Percentiles rank a stretch among this genome's conserved stretches.
phyloP scores from a whole-genome alignment of 768 basidiomycete species.

The Tricholoma matsutake region DNA sequence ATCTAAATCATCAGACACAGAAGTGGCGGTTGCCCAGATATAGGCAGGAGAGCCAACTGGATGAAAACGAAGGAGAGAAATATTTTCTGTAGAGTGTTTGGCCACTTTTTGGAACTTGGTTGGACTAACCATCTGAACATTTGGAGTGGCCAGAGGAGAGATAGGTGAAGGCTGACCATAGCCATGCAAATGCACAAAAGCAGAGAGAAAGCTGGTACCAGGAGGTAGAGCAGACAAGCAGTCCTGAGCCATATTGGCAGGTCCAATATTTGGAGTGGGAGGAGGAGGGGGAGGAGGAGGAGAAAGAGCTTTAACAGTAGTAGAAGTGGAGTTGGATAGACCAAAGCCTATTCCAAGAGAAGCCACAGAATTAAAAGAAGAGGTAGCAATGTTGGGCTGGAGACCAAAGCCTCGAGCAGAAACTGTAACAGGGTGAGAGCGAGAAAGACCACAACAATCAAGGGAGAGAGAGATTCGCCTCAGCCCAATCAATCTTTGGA shows the following conservation, averaged over 20 bases:
- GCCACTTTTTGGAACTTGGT: slow-evolving; percentile 7
- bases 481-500: slow-evolving; percentile 32
- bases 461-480: slow-evolving; percentile 20
- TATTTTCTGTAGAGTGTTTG: neutral
- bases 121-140: neutral
- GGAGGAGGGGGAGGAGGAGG: no score
- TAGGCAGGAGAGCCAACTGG: neutral
- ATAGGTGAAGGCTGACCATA: slow-evolving; percentile 2
- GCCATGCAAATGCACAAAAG: neutral
- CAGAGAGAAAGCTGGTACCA: neutral
- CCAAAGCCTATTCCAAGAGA: slow-evolving; percentile 27
- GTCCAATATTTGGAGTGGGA: no score
- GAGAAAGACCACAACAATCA: slow-evolving; percentile 19
- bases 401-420: slow-evolving; percentile 26
- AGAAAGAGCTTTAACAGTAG: no score
- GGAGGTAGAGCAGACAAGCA: no score
- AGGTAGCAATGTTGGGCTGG: slow-evolving; percentile 6
- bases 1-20: neutral
- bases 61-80: neutral
- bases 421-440: slow-evolving; percentile 8
- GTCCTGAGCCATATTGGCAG: no score
- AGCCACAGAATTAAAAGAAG: slow-evolving; percentile 15
- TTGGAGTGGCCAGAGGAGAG: neutral
- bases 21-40: neutral
- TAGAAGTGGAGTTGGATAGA: slow-evolving; percentile 11